These are phyloP conservation scores for Ceratobasidium sp. DNA, from an alignment of 1,284 basidiomycete genomes.

Conservation along the genomic window DNA sequence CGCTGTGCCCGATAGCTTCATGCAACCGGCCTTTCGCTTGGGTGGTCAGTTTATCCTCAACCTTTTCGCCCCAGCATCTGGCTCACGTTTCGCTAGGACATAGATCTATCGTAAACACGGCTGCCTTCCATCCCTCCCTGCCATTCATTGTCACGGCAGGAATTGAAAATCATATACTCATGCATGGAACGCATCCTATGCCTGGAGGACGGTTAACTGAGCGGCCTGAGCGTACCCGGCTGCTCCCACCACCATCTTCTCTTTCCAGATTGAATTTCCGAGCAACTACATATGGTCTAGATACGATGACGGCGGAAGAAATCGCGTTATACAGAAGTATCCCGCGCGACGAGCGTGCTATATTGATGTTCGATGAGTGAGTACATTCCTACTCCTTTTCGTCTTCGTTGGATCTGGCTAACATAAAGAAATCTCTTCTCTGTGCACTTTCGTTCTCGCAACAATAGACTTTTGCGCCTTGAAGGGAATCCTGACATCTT, in stretches of 20 bases:
- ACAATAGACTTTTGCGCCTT: slow-evolving; percentile 13
- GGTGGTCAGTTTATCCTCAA: slow-evolving; percentile 24
- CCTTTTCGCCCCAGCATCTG: background rate
- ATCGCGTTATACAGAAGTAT: slow-evolving; percentile 8
- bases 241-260: slow-evolving; percentile 11
- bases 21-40: slow-evolving; percentile 21
- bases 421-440: background rate
- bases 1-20: background rate
- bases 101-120: slow-evolving; percentile 35
- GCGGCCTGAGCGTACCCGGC: slow-evolving; percentile 9
- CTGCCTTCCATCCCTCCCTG: slow-evolving; percentile 33
- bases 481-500: slow-evolving; percentile 24
- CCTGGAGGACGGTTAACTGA: slow-evolving; percentile 24
- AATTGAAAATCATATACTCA: slow-evolving; percentile 19
- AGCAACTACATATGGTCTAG: slow-evolving; percentile 1
- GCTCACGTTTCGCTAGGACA: slow-evolving; percentile 15
- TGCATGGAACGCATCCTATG: slow-evolving; percentile 15
- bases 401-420: slow-evolving; percentile 1
- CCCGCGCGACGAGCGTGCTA: slow-evolving; percentile 10
- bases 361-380: slow-evolving; percentile 39
- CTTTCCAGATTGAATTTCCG: slow-evolving; percentile 26
- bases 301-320: background rate
- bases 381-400: background rate
- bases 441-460: background rate
- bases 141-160: slow-evolving; percentile 31